Base-by-base conservation (phyloP, 495 filamentous ascomycete species). In the Venustampulla echinocandica region DNA sequence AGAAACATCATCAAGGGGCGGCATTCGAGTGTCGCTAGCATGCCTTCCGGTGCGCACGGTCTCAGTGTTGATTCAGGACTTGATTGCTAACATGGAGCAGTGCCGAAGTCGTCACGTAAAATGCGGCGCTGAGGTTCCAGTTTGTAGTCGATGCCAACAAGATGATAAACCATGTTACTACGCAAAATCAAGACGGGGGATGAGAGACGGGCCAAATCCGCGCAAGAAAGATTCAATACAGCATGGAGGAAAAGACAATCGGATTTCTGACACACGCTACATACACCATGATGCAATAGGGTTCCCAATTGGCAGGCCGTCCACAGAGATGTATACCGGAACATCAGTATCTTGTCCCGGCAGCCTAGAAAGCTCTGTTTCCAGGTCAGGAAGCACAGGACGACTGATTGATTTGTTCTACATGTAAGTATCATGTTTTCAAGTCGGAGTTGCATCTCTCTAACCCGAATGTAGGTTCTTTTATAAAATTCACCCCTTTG, bases 401-500 rank as follows among this genome's bases (percentile, higher is more conserved):
- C 61, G 61, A 28, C 58, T 73, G 24, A 53, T 73, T 21, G 67
- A 73, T 41, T 59, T 76, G 9, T 82, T 75, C 55, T 82, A 76
- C 59, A 61, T 67, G 49, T 52, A 21, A 42, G 49, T 15, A 18
- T n/a, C 3, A 10, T 5, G 13, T 19, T 23, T 18, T 20, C 2
- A 10, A 37, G 34, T 11, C n/a, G 2, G 39, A 36, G 10, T 14
- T 15, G 28, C 14, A 23, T 15, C 21, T 4, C 33, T 20, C 33
- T 37, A 41, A 49, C 11, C 32, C 3, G 14, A 27, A 13, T 23
- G n/a, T 37, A 54, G 43, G 34, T 69, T 72, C 54, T 83, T 84
- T 47, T 73, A 82, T 55, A 61, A 60, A 10, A 64, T 71, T 15
- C 80, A 84, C 56, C 80, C 81, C 1, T 66, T 81, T 54, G 50